Evolutionary conservation across 169 alveolate genomes (phyloP), one percentile per base, ranked within the genome.

Genomic region (Eimeria falciformis): DNA sequence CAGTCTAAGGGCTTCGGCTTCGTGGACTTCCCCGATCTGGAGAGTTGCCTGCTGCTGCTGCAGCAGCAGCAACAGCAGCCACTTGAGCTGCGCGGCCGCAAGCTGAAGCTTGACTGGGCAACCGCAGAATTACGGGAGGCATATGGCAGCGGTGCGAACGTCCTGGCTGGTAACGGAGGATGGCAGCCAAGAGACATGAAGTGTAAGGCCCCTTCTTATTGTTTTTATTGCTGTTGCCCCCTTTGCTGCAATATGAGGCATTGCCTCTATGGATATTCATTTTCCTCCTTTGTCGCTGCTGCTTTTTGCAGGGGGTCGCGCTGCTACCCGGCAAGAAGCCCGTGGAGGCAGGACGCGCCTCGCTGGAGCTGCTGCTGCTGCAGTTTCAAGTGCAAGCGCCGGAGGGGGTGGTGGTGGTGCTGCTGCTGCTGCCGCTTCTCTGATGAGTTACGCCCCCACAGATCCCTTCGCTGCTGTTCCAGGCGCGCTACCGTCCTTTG

Each of bases 1-100:
- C 69, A 86, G 27, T 62, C 84, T 43, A 86, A 86, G 77, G 92
- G 92, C 37, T 86, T 86, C n/a, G 92, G 84, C 29, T 86, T 86
- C 25, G 62, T 65, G 33, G 78, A 71, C 47, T 73, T 56, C 73
- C 88, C 83, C 37, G 89, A 73, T n/a, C 55, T 17, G n/a, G 89
- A 89, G 66, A 89, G 89, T 47, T 73, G 93, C 40, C 21, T 45
- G 75, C 90, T 73, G 71, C 77, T 68, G 53, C 82, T 37, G 50
- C 62, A 43, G 50, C 65, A 75, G 75, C 88, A 71, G 56, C 65
- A 62, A 43, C 47, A 62, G 81, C 66, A 25, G 23, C 83, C 55
- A 23, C 33, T 71, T 71, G 84, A 86, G 68, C 53, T 86, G 71
- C 21, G 92, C 33, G 93, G 88, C 21, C 17, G 93, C 58, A 55